Evolutionary conservation across 1,284 basidiomycete genomes (phyloP).

Genomic region (Cryptococcus sp.): DNA sequence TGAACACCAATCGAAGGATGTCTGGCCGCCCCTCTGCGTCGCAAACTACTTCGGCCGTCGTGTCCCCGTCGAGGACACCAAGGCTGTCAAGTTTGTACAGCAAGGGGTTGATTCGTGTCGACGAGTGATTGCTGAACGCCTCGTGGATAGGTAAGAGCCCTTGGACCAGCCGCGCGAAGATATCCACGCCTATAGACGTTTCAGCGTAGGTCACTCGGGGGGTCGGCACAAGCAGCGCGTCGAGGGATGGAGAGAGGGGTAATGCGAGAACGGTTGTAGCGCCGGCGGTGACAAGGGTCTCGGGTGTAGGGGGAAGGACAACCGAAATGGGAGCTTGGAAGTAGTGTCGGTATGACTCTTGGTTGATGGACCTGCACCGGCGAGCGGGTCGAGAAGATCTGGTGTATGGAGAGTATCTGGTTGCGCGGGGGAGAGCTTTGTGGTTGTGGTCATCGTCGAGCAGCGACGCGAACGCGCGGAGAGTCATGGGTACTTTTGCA

Average conservation of each 20-base stretch:
- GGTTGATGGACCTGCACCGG: conserved; percentile 15
- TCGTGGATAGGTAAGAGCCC: conserved; percentile 38
- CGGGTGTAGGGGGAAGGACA: conserved; percentile 34
- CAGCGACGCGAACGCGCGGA: conserved; percentile 37
- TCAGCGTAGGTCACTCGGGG: conserved; percentile 32
- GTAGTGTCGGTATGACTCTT: conserved; percentile 21
- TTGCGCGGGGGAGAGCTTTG: conserved; percentile 28
- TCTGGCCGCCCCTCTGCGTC: conserved; percentile 33
- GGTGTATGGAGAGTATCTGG: conserved; percentile 36
- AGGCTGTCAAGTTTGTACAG: conserved; percentile 38
- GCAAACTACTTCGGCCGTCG: conserved; percentile 15
- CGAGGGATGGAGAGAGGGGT: conserved; percentile 39
- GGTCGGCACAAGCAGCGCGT: conserved; percentile 33
- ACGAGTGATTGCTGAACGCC: conserved; percentile 32
- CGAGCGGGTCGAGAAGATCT: conserved; percentile 15
- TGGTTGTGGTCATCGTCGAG: conserved; percentile 29
- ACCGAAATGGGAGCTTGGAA: conserved; percentile 23
- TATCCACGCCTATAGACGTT: conserved; percentile 38
- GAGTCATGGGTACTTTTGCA: conserved; percentile 37
- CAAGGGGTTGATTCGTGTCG: conserved; percentile 35
- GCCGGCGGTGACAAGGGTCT: conserved; percentile 38
- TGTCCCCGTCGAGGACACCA: conserved; percentile 26
- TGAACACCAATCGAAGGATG: conserved; percentile 37
- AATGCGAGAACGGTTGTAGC: conserved; percentile 36
- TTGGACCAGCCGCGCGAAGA: conserved; percentile 34